Evolutionary conservation across 148 eudicot species (phyloP).

Genomic region (Dianthus caryophyllus): DNA sequence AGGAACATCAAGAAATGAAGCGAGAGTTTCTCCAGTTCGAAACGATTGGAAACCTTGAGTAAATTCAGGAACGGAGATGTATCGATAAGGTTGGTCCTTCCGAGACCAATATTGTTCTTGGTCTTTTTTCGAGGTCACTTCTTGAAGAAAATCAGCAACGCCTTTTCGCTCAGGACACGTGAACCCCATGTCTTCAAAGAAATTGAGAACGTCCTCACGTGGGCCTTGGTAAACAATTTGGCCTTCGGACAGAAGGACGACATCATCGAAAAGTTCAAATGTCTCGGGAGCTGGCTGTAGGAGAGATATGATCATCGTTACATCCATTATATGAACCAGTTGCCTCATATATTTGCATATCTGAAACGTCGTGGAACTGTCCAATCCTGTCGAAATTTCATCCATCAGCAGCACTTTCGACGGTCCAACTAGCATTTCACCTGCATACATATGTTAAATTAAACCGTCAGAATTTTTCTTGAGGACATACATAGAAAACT

Average conservation of each 20-base stretch:
- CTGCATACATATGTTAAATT: slow-evolving; percentile 25
- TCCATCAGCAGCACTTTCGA: slow-evolving; percentile 68
- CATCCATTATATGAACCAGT: slow-evolving; percentile 64
- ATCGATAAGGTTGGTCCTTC: slow-evolving; percentile 39
- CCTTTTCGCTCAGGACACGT: slow-evolving; percentile 70
- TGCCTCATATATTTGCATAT: slow-evolving; percentile 62
- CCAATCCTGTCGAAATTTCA: slow-evolving; percentile 81
- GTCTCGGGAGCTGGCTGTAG: slow-evolving; percentile 78
- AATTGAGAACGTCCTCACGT: slow-evolving; percentile 48
- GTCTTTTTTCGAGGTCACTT: slow-evolving; percentile 75
- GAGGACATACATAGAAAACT: not conserved
- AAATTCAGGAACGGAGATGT: slow-evolving; percentile 47
- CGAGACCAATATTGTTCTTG: slow-evolving; percentile 66
- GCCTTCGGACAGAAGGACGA: slow-evolving; percentile 68
- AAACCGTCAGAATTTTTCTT: not conserved
- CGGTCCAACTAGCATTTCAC: slow-evolving; percentile 84
- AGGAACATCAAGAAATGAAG: slow-evolving; percentile 39
- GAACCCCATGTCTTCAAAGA: slow-evolving; percentile 57
- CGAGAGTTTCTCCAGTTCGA: slow-evolving; percentile 40
- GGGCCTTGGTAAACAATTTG: slow-evolving; percentile 79
- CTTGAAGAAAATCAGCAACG: slow-evolving; percentile 78
- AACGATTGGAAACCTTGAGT: slow-evolving; percentile 45
- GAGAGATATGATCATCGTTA: slow-evolving; percentile 66
- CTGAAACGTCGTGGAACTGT: slow-evolving; percentile 71
- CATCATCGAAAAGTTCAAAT: slow-evolving; percentile 63